A percentile compares a stretch with the other conserved stretches of the same genome.
phyloP scores from a whole-genome alignment of 352 stramenopile genomes.

The Globisporangium cystogenes region DNA sequence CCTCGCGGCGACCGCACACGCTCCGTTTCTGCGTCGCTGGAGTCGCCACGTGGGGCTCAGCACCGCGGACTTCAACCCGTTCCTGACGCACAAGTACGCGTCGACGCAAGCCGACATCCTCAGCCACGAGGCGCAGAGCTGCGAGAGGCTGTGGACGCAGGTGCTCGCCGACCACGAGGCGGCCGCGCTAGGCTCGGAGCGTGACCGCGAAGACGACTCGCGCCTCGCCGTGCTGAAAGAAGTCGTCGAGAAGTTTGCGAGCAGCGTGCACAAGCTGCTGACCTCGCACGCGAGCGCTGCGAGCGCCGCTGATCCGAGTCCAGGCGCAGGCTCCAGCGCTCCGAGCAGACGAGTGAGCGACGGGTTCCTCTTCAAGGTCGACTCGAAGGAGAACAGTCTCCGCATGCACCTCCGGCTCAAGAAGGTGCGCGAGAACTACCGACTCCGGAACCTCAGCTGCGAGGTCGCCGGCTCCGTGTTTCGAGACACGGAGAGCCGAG shows the following conservation, averaged over 20 bases:
- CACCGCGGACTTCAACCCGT: constrained; percentile 65
- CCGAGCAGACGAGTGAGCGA: constrained; percentile 10
- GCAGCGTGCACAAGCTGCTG: constrained; percentile 73
- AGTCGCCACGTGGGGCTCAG: constrained; percentile 27
- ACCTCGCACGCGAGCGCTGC: constrained; percentile 15
- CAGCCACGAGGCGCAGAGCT: constrained; percentile 37
- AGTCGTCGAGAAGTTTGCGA: constrained; percentile 68
- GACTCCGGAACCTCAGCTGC: constrained; percentile 58
- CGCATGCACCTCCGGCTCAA: constrained; percentile 77
- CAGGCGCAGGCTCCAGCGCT: not conserved
- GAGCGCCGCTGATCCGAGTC: not conserved
- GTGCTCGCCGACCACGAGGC: constrained; percentile 34
- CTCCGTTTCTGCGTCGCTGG: constrained; percentile 47
- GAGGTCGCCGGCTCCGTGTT: constrained; percentile 42
- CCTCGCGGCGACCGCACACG: constrained; percentile 20
- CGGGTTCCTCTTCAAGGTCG: constrained; percentile 52
- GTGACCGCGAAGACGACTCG: constrained; percentile 28
- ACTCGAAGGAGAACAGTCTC: constrained; percentile 60
- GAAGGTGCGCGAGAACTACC: constrained; percentile 53
- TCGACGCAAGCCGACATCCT: constrained; percentile 41
- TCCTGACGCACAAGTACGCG: constrained; percentile 50
- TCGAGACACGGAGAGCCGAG: constrained; percentile 40
- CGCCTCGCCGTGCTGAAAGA: constrained; percentile 58
- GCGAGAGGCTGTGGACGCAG: constrained; percentile 53
- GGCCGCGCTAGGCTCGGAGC: constrained; percentile 18